Base-by-base conservation (phyloP, 495 filamentous ascomycete genomes). In the Penicillium samsonianum region DNA sequence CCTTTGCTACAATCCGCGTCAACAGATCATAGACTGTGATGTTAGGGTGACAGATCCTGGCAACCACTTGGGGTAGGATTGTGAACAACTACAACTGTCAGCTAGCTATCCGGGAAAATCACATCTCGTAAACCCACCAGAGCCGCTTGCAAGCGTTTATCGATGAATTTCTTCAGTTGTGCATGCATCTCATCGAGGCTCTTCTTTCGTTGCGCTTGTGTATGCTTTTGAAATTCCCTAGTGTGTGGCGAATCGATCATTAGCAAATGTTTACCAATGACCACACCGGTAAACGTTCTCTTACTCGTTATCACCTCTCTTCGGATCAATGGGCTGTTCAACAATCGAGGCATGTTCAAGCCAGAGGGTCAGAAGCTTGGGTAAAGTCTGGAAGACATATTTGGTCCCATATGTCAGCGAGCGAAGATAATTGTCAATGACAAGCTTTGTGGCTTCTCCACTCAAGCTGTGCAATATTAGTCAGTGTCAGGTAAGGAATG, bases 351-450 rank as follows among this genome's bases (percentile, higher is more conserved):
- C 92, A 53, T 98, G 81, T 67, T 97, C 94, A 28, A 98, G 78
- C 91, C 94, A 99, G 16, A 99, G 79, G 0, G 95, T 98, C 23
- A 99, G 67, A 20, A 96, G 76, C 49, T 92, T 87, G 11, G 94
- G 94, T 30, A 99, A 76, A 0, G 92, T 96, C 65, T 97, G 91
- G 62, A 92, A 95, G 22, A 96, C 84, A 69, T 98, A 97, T 73
- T 98, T 99, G 37, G 89, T 89, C 8, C 94, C 94, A 66, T 86
- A 92, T 19, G 81, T 83, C 40, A 97, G 79, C 23, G 93, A 93
- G 50, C 94, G 84, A 42, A 96, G 73, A 65, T 93, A 97, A 65
- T 95, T 96, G 62, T 97, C 91, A 59, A 96, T 87, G 26, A 98
- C 90, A 12, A 96, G 81, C 69, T 90, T 95, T 7, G 90, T 87